Evolutionary conservation across 1,284 basidiomycete genomes (phyloP).

Genomic region (Microbotryum lychnidis-dioicae): DNA sequence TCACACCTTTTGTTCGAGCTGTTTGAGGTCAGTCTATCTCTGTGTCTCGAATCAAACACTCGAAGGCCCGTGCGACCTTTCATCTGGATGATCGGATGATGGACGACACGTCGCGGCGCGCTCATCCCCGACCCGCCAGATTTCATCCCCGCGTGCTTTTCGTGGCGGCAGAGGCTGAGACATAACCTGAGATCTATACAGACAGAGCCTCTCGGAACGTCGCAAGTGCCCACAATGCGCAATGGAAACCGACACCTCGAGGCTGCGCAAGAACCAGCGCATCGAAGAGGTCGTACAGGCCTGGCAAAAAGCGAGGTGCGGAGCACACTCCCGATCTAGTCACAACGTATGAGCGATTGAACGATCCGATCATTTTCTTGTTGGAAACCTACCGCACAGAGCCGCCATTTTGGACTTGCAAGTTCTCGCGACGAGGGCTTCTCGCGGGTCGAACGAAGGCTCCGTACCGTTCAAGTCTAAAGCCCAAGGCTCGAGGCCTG

Average conservation of each 20-base stretch:
- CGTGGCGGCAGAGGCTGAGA: conserved; percentile 2
- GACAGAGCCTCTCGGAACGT: conserved; percentile 48
- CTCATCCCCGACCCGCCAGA: too few relatives aligned
- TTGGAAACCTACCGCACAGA: background rate
- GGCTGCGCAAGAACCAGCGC: conserved; percentile 52
- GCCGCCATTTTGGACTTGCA: conserved; percentile 8
- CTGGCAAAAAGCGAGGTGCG: conserved; percentile 58
- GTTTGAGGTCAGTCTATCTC: conserved; percentile 40
- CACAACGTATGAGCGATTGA: too few relatives aligned
- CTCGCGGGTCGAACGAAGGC: too few relatives aligned
- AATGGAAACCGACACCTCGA: conserved; percentile 50
- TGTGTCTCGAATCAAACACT: too few relatives aligned
- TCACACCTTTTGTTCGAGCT: conserved; percentile 66
- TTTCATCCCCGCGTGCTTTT: too few relatives aligned
- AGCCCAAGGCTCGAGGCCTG: too few relatives aligned
- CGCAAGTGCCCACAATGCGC: conserved; percentile 59
- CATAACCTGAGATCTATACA: background rate
- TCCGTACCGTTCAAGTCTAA: too few relatives aligned
- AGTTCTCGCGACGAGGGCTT: background rate
- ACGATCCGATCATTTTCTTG: too few relatives aligned
- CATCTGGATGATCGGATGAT: background rate
- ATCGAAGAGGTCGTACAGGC: conserved; percentile 55
- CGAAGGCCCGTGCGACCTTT: background rate
- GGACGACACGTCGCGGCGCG: background rate
- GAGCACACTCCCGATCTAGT: too few relatives aligned